Evolutionary conservation across 768 basidiomycete genomes (phyloP).

Genomic region (Lactarius hengduanensis): DNA sequence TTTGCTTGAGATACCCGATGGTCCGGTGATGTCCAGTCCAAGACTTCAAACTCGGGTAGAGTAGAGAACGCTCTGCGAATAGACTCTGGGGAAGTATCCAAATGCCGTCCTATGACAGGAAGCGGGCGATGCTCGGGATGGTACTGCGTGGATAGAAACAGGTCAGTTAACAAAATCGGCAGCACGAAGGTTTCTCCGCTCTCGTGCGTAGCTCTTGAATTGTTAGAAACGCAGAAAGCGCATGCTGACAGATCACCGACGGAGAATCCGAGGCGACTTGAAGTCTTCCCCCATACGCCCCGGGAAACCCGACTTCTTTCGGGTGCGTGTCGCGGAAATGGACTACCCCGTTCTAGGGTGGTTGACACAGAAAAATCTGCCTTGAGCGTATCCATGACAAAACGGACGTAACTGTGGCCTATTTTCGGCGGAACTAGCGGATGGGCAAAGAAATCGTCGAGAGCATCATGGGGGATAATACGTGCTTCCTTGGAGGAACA

Average conservation of each 20-base stretch:
- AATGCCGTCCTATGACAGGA: conserved; percentile 8
- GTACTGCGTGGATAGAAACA: conserved; percentile 61
- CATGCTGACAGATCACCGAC: conserved; percentile 58
- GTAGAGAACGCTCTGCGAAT: conserved; percentile 17
- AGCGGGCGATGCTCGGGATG: conserved; percentile 45
- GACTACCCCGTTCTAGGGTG: conserved; percentile 15
- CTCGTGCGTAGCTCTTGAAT: background rate
- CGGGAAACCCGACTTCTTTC: conserved; percentile 14
- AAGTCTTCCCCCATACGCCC: conserved; percentile 21
- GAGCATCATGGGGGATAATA: background rate
- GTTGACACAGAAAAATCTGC: conserved; percentile 26
- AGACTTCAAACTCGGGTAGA: conserved; percentile 55
- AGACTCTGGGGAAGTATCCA: conserved; percentile 10
- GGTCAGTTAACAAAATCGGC: conserved; percentile 76
- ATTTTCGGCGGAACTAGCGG: conserved; percentile 60
- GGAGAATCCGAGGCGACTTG: conserved; percentile 31
- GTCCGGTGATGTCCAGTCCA: conserved; percentile 59
- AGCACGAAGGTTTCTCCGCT: conserved; percentile 39
- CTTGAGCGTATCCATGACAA: conserved; percentile 33
- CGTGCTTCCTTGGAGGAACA: conserved; percentile 30
- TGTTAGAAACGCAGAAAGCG: conserved; percentile 40
- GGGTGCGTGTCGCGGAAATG: background rate
- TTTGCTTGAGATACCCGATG: conserved; percentile 46
- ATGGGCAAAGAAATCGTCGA: conserved; percentile 50
- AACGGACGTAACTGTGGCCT: conserved; percentile 51